These are phyloP conservation scores for Hyaloscypha hepaticicola DNA, from an alignment of 495 filamentous ascomycete genomes.

Conservation along the genomic window DNA sequence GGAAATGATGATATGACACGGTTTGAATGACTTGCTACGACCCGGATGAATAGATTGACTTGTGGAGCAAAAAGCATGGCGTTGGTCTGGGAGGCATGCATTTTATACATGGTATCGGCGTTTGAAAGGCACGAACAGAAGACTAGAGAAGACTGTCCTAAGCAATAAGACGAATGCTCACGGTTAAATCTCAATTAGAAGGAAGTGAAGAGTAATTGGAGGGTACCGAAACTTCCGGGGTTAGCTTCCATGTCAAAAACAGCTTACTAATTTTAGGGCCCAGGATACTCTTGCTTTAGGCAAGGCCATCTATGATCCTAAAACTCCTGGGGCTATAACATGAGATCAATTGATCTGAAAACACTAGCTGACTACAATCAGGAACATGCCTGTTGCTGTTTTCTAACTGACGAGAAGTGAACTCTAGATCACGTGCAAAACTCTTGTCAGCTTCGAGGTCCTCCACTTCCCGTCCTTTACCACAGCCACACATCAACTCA, in stretches of 20 bases:
- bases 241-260: background rate
- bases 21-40: background rate
- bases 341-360: no score
- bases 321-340: background rate
- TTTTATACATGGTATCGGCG: background rate
- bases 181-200: background rate
- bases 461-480: background rate
- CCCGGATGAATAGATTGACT: constrained; percentile 12
- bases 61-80: constrained; percentile 11
- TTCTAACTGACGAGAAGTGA: background rate
- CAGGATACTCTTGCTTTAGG: background rate
- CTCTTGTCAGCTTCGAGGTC: background rate
- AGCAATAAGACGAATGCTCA: constrained; percentile 1
- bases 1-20: constrained; percentile 29
- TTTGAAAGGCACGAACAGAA: background rate
- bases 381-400: background rate
- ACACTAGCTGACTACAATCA: no score
- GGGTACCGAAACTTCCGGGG: background rate
- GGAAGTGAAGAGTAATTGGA: background rate
- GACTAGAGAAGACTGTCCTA: constrained; percentile 2
- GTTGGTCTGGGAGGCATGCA: constrained; percentile 2
- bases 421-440: background rate
- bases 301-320: background rate
- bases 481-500: background rate
- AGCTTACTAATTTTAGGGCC: background rate